A percentile compares a stretch with the other conserved stretches of the same genome.
These are phyloP conservation scores for Erodium chrysanthum DNA, from an alignment of 441 rosid genomes.

Conservation along the genomic window DNA sequence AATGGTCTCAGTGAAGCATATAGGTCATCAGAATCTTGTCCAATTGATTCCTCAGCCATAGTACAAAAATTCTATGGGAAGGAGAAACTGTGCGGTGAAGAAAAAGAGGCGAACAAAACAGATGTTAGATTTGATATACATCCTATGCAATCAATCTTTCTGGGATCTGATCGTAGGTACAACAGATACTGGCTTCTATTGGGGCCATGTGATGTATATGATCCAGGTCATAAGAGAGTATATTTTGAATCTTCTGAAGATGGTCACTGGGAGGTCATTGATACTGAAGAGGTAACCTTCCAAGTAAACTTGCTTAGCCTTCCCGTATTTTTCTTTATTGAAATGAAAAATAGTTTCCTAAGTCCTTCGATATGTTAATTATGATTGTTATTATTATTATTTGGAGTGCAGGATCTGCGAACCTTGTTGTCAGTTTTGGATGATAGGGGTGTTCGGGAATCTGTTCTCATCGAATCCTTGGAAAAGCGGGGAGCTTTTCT, in stretches of 20 bases:
- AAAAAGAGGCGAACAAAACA: constrained; percentile 25
- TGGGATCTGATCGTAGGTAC: constrained; percentile 95
- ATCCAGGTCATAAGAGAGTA: constrained; percentile 90
- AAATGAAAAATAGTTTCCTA: not conserved
- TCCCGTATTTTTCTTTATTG: constrained; percentile 3
- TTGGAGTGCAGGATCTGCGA: constrained; percentile 56
- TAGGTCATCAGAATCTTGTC: constrained; percentile 40
- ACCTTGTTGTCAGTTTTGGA: constrained; percentile 70
- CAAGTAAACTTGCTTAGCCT: not conserved
- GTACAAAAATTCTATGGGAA: constrained; percentile 24
- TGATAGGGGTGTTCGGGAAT: constrained; percentile 79
- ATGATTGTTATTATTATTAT: constrained; percentile 5
- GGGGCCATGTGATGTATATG: constrained; percentile 74
- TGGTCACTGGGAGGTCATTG: constrained; percentile 95
- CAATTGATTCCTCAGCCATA: constrained; percentile 59
- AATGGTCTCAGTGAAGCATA: constrained; percentile 26
- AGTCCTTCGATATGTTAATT: not conserved
- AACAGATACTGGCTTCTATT: constrained; percentile 97
- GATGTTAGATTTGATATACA: constrained; percentile 36
- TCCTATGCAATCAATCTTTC: constrained; percentile 75
- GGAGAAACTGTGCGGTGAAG: constrained; percentile 23
- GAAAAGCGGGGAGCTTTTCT: constrained; percentile 65
- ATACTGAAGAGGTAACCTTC: constrained; percentile 57
- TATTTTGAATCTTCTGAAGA: constrained; percentile 97
- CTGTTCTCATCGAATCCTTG: constrained; percentile 71